Evolutionary conservation across 1,139 yeast genomes (phyloP).

Genomic region (Geotrichum cucujoidarum): DNA sequence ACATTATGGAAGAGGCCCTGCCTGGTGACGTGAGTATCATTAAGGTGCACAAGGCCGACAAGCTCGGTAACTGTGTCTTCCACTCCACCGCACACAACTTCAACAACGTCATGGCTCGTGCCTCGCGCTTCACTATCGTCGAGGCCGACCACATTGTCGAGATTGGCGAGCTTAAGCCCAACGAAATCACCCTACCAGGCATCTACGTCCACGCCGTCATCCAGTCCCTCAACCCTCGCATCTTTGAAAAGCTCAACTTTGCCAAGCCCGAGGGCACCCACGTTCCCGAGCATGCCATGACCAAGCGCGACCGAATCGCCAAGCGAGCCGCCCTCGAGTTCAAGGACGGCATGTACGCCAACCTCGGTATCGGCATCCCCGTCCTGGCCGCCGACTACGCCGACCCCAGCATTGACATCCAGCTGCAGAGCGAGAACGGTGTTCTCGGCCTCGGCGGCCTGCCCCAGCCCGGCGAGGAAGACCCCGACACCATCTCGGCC

Average conservation of each 20-base stretch:
- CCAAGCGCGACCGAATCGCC: slow-evolving; percentile 39
- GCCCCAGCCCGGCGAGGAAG: slow-evolving; percentile 41
- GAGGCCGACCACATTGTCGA: slow-evolving; percentile 45
- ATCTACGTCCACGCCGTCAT: slow-evolving; percentile 40
- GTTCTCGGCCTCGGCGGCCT: slow-evolving; percentile 44
- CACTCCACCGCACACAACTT: slow-evolving; percentile 43
- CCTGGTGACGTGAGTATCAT: slow-evolving; percentile 42
- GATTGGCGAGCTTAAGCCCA: slow-evolving; percentile 41
- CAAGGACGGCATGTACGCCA: slow-evolving; percentile 41
- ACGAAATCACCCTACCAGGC: slow-evolving; percentile 42
- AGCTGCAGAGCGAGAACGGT: slow-evolving; percentile 45
- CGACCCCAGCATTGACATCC: slow-evolving; percentile 36
- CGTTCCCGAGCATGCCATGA: slow-evolving; percentile 13
- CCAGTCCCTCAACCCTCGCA: slow-evolving; percentile 38
- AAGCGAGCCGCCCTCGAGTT: slow-evolving; percentile 44
- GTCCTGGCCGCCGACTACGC: slow-evolving; percentile 43
- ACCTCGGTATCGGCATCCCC: slow-evolving; percentile 46
- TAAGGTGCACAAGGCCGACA: slow-evolving; percentile 43
- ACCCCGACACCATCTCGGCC: slow-evolving; percentile 45
- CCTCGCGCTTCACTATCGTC: slow-evolving; percentile 41
- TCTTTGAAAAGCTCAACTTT: slow-evolving; percentile 36
- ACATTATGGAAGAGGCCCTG: slow-evolving; percentile 41
- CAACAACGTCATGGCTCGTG: slow-evolving; percentile 42
- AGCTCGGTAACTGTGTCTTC: slow-evolving; percentile 43
- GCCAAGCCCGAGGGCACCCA: slow-evolving; percentile 23